Base-by-base conservation (phyloP, 768 basidiomycete species). In the Amanita phalloides region DNA sequence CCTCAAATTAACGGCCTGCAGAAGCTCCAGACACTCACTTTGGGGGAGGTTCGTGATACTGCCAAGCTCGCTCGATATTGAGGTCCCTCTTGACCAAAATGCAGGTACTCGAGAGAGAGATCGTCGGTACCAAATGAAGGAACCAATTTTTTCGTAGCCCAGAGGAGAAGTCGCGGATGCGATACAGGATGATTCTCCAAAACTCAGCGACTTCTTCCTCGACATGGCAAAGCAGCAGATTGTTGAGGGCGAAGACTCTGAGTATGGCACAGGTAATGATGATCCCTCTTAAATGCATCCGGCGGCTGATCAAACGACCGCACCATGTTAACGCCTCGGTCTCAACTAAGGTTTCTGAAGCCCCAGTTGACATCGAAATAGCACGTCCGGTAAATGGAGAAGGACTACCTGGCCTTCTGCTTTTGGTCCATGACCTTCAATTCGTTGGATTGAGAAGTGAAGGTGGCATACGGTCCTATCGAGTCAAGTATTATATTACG, bases 391-490 rank as follows among this genome's bases (percentile, higher is more conserved):
- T 62, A 28, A 55, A 63, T n/a, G 68, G 72, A 43, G 49, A 57
- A 55, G 61, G 55, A 23, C 58, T 49, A 21, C 68, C 68, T n/a
- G n/a, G n/a, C 0, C 68, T 76, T 81, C 53, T 71, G 77, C 25
- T 69, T 66, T 6, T 90, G 88, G 88, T 88, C 88, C 0, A 59
- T 74, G 48, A 73, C 78, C 32, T 76, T 86, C 28, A 63, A 63
- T 42, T 71, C 70, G 0, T 61, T 84, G 48, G 71, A 72, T 54
- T 79, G 74, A 42, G 74, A 81, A 32, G 82, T 84, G 23, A 66
- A 74, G 33, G 74, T 85, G 13, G 74, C 69, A 6, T 90, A 88
- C 59, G 88, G 88, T 13, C 56, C 71, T 45, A 60, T 85, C 33
- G 73, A 83, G 86, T 88, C n/a, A 63, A 65, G 84, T 74, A 26